Percentiles rank a stretch among this genome's conserved stretches.
These are phyloP conservation scores for Aquilaria sinensis DNA, from an alignment of 345 rosid species.

Conservation along the genomic window DNA sequence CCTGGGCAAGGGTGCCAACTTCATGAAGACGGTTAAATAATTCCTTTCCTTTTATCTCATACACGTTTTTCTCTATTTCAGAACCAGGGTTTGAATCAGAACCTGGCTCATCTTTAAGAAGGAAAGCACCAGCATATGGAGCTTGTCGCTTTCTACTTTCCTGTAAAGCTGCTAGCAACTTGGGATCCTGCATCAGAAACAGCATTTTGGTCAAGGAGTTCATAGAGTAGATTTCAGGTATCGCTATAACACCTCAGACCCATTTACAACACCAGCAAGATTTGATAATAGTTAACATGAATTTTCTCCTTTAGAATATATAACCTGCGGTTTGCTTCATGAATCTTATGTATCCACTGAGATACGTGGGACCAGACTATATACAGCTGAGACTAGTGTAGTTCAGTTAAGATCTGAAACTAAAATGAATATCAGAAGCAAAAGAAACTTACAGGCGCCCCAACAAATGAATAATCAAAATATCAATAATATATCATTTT, in stretches of 20 bases:
- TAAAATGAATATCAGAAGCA: not conserved
- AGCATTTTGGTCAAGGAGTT: slow-evolving; percentile 11
- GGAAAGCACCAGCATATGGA: slow-evolving; percentile 97
- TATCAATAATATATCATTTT: not conserved
- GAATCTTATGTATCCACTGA: not conserved
- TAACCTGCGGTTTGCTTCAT: not conserved
- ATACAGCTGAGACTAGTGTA: not conserved
- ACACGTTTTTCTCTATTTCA: slow-evolving; percentile 62
- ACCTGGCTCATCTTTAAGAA: slow-evolving; percentile 80
- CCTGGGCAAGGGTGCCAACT: slow-evolving; percentile 99
- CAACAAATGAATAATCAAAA: not conserved
- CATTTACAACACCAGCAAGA: slow-evolving; percentile 2
- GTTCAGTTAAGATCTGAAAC: not conserved
- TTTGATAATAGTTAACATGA: not conserved
- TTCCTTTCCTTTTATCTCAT: slow-evolving; percentile 78
- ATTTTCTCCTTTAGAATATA: not conserved
- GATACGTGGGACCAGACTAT: not conserved
- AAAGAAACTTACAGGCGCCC: not conserved
- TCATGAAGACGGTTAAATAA: slow-evolving; percentile 75
- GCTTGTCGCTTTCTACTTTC: slow-evolving; percentile 91
- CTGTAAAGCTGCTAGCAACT: slow-evolving; percentile 87
- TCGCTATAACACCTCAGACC: not conserved
- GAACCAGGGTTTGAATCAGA: slow-evolving; percentile 57
- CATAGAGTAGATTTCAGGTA: not conserved
- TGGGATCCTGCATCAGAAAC: slow-evolving; percentile 60